Conservation (phyloP, 2,329 filamentous ascomycete species). For the Fusarium tjaetaba region DNA sequence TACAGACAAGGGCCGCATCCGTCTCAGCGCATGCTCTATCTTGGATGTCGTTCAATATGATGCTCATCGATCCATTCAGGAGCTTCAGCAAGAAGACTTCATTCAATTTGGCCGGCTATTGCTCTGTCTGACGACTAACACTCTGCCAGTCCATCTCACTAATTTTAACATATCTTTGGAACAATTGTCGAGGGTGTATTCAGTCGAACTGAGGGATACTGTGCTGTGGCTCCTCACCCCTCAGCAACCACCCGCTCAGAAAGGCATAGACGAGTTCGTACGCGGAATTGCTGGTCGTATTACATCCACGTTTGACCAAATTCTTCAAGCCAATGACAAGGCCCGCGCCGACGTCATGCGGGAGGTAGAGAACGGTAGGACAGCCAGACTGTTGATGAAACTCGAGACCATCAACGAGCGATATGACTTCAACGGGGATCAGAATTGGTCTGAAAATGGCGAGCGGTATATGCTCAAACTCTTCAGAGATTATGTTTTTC, state of each 20-base stretch:
- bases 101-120: slow-evolving; percentile 85
- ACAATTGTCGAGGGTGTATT: slow-evolving; percentile 80
- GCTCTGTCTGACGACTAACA: slow-evolving; percentile 81
- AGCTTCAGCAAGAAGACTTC: slow-evolving; percentile 90
- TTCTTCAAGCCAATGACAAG: slow-evolving; percentile 82
- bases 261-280: slow-evolving; percentile 83
- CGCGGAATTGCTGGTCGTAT: slow-evolving; percentile 81
- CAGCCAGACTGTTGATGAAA: slow-evolving; percentile 83
- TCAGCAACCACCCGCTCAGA: slow-evolving; percentile 63
- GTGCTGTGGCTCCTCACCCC: slow-evolving; percentile 84
- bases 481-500: slow-evolving; percentile 97
- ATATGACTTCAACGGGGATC: slow-evolving; percentile 81
- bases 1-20: slow-evolving; percentile 89
- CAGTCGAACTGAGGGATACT: slow-evolving; percentile 79
- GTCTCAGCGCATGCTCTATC: slow-evolving; percentile 87
- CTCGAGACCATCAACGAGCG: slow-evolving; percentile 90
- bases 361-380: slow-evolving; percentile 89
- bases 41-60: slow-evolving; percentile 91
- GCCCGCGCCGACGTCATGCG: slow-evolving; percentile 76
- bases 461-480: slow-evolving; percentile 93
- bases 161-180: slow-evolving; percentile 79
- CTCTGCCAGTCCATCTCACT: slow-evolving; percentile 59
- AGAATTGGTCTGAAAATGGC: slow-evolving; percentile 89
- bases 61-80: slow-evolving; percentile 70
- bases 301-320: slow-evolving; percentile 77